phyloP scores from a whole-genome alignment of 177 flowering plant genomes.

The Vitis hybrid region DNA sequence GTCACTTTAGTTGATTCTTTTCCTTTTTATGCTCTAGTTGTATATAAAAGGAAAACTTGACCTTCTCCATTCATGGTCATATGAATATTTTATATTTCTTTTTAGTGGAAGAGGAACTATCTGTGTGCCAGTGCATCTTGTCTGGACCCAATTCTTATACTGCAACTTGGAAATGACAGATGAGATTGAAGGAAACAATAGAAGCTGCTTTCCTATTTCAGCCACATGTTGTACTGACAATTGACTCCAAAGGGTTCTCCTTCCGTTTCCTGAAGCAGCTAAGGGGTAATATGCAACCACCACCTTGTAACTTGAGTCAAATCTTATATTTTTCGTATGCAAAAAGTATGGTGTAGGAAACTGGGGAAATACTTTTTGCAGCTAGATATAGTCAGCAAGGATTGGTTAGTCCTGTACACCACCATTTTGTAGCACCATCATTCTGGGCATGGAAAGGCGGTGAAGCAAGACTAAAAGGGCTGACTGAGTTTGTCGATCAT shows the following conservation, averaged over 20 bases:
- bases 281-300: constrained; percentile 43
- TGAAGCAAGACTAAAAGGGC: constrained; percentile 72
- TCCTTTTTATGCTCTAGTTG: no score
- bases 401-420: constrained; percentile 47
- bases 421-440: constrained; percentile 97
- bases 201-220: constrained; percentile 70
- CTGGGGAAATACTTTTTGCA: constrained; percentile 53
- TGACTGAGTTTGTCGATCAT: constrained; percentile 84
- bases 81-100: no score
- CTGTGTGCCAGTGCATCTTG: not conserved
- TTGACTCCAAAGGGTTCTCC: constrained; percentile 93
- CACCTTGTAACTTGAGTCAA: constrained; percentile 7
- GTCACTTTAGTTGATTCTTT: no score
- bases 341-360: constrained; percentile 31
- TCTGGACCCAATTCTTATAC: not conserved
- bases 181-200: constrained; percentile 57
- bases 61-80: no score
- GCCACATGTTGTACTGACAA: constrained; percentile 90
- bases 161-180: constrained; percentile 42
- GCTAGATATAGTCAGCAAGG: constrained; percentile 53
- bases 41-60: no score
- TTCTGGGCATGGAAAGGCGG: constrained; percentile 99
- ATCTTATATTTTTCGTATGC: constrained; percentile 12
- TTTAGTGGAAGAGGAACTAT: not conserved
- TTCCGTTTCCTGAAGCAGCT: constrained; percentile 74